Conservation (phyloP, 805 yeast species). For the Nakazawaea ishiwadae region DNA sequence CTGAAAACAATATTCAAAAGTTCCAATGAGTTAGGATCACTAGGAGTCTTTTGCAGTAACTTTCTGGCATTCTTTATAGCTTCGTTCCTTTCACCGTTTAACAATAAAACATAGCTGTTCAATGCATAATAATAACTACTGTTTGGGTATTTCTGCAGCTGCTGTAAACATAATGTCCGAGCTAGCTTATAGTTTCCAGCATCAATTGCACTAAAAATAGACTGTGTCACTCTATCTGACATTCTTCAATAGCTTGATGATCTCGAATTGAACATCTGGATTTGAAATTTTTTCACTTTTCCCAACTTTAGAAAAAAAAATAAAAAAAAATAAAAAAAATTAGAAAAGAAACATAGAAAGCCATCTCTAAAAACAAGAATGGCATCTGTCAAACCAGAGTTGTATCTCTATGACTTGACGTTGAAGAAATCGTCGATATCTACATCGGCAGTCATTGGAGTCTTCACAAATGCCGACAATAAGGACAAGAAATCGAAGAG, state of each 20-base stretch:
- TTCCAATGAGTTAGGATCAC: constrained; percentile 49
- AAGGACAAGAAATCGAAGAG: constrained; percentile 30
- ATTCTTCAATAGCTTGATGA: too few species aligned
- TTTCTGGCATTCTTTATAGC: constrained; percentile 29
- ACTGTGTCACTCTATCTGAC: constrained; percentile 24
- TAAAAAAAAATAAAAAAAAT: background rate
- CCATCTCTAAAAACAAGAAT: too few species aligned
- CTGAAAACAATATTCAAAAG: constrained; percentile 42
- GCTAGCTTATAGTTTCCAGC: constrained; percentile 54
- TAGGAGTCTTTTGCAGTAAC: constrained; percentile 36
- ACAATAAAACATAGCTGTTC: constrained; percentile 29
- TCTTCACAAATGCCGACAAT: constrained; percentile 50
- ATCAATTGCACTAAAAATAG: constrained; percentile 39
- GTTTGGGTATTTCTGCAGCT: constrained; percentile 52
- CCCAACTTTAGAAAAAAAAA: background rate
- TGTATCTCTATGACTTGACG: constrained; percentile 66
- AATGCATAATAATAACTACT: constrained; percentile 50
- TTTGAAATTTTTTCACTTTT: constrained; percentile 1
- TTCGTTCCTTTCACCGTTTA: constrained; percentile 27
- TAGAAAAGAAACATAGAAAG: background rate
- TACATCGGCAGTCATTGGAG: constrained; percentile 57
- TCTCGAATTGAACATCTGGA: background rate
- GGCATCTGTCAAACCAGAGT: constrained; percentile 24
- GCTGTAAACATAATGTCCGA: constrained; percentile 38
- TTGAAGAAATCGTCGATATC: constrained; percentile 56